Conservation (phyloP, 495 filamentous ascomycete species). For the Xylaria acuta region DNA sequence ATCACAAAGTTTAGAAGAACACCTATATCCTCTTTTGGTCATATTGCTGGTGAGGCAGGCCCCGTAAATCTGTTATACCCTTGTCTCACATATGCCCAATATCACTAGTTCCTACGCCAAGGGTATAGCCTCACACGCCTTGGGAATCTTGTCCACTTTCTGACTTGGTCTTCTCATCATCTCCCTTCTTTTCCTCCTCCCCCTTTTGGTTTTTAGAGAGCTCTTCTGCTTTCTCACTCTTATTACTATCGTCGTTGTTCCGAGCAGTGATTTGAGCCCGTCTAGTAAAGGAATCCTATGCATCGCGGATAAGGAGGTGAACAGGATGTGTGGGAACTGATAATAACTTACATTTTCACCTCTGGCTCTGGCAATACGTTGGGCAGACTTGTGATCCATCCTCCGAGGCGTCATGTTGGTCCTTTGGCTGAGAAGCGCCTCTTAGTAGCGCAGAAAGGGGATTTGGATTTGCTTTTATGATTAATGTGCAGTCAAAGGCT, state of each 20-base stretch:
- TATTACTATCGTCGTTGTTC: slow-evolving; percentile 39
- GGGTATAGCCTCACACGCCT: slow-evolving; percentile 3
- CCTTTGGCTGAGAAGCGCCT: not conserved
- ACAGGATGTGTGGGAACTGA: not conserved
- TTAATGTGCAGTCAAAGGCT: not conserved
- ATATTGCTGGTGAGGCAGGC: not conserved
- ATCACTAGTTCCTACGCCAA: slow-evolving; percentile 18
- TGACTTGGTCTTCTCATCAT: not conserved
- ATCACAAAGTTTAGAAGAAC: not conserved
- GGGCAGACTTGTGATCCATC: slow-evolving; percentile 54
- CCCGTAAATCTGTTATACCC: slow-evolving; percentile 3
- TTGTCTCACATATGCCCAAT: not conserved
- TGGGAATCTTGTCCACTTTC: not conserved
- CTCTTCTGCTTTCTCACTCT: not conserved
- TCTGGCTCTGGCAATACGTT: slow-evolving; percentile 50
- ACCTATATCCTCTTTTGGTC: not conserved
- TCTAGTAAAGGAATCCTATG: slow-evolving; percentile 51
- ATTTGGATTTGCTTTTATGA: not conserved
- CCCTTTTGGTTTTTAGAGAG: not conserved
- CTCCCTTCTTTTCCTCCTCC: slow-evolving; percentile 5
- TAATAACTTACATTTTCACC: slow-evolving; percentile 43
- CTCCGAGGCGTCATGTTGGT: slow-evolving; percentile 44
- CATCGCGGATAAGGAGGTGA: slow-evolving; percentile 23
- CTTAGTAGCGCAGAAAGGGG: not conserved
- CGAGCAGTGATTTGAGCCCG: slow-evolving; percentile 52